These are phyloP conservation scores for Russula virescens DNA, from an alignment of 768 basidiomycete species.

Conservation along the genomic window DNA sequence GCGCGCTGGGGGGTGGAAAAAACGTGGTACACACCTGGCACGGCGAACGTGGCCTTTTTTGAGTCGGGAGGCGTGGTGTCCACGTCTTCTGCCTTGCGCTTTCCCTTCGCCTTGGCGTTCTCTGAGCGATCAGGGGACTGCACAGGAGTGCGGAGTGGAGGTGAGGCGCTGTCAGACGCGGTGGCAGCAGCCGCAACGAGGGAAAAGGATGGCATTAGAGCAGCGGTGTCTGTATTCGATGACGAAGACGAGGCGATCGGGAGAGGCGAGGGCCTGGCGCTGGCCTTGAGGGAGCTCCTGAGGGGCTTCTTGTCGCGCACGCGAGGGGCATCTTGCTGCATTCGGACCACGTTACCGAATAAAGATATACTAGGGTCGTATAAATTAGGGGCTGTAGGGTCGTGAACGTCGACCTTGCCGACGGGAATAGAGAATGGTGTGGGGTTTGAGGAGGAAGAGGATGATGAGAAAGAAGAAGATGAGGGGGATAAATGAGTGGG, in stretches of 20 bases:
- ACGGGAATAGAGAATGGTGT: conserved; percentile 4
- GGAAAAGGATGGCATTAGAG: conserved; percentile 13
- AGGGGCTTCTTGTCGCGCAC: conserved; percentile 21
- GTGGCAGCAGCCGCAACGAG: conserved; percentile 23
- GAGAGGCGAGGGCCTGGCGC: conserved; percentile 11
- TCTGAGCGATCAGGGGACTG: conserved; percentile 28
- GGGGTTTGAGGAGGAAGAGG: conserved; percentile 1
- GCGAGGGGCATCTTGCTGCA: conserved; percentile 20
- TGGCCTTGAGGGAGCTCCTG: conserved; percentile 22
- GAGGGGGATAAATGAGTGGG: not conserved
- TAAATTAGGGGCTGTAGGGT: conserved; percentile 15
- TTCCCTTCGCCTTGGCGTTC: conserved; percentile 48
- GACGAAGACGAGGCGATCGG: conserved; percentile 22
- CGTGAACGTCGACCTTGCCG: conserved; percentile 4
- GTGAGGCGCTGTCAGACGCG: conserved; percentile 28
- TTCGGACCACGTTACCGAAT: conserved; percentile 14
- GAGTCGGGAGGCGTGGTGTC: conserved; percentile 64
- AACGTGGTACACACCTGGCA: conserved; percentile 42
- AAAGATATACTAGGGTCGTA: conserved; percentile 15
- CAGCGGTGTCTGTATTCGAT: conserved; percentile 1
- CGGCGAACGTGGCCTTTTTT: conserved; percentile 57
- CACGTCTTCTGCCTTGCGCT: conserved; percentile 71
- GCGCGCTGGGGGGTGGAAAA: not conserved
- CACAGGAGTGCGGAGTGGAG: conserved; percentile 16
- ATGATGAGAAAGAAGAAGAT: not conserved